These are phyloP conservation scores for Blastomyces gilchristii DNA, from an alignment of 2,329 filamentous ascomycete genomes.

Conservation along the genomic window DNA sequence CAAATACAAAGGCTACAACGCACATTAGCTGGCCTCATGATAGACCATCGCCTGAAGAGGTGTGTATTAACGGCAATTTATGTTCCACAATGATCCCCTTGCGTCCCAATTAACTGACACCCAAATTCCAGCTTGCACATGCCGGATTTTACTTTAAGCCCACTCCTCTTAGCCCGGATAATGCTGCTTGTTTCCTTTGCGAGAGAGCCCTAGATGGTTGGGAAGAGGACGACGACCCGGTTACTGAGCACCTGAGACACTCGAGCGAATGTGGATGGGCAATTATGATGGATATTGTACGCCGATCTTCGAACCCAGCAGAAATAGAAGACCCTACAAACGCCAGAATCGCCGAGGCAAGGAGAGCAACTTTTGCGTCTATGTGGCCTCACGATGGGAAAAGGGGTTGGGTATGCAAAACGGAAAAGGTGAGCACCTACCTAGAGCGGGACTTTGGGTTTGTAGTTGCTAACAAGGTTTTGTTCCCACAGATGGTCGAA, in stretches of 20 bases:
- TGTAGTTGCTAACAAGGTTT: conserved; percentile 10
- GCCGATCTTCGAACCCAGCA: conserved; percentile 35
- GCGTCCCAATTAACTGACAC: conserved; percentile 14
- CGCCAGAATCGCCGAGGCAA: conserved; percentile 61
- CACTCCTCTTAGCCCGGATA: conserved; percentile 64
- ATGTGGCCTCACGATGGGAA: conserved; percentile 85
- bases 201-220: conserved; percentile 77
- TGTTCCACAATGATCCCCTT: conserved; percentile 17
- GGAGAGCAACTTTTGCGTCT: conserved; percentile 71
- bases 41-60: conserved; percentile 53
- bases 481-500: conserved; percentile 58
- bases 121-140: conserved; percentile 57
- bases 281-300: conserved; percentile 53
- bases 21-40: conserved; percentile 67
- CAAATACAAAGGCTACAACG: conserved; percentile 51
- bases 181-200: conserved; percentile 83
- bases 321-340: conserved; percentile 62
- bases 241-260: conserved; percentile 76
- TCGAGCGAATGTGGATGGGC: conserved; percentile 81
- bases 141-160: conserved; percentile 90
- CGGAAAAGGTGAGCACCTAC: conserved; percentile 57
- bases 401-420: conserved; percentile 80
- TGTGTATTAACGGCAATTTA: conserved; percentile 28
- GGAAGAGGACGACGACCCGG: conserved; percentile 75
- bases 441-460: conserved; percentile 3